Base-by-base conservation (phyloP, 2,329 filamentous ascomycete species). In the Fusarium austroafricanum region DNA sequence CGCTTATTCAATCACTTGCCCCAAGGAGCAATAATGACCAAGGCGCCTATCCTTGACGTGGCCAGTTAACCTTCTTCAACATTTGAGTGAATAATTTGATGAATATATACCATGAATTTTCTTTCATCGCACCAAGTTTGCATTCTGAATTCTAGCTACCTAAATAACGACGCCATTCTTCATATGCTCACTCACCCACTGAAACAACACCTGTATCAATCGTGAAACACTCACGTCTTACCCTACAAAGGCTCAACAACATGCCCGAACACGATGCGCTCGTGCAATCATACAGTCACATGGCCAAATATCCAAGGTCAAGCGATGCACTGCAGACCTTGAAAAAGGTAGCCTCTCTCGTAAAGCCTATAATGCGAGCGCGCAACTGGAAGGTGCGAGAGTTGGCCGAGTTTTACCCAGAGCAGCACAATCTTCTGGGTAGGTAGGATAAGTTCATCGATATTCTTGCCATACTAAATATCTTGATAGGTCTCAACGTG, bases 351-450 rank as follows among this genome's bases (percentile, higher is more conserved):
- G 93, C 93, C 4, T 97, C 94, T 26, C 80, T 96, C 58, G 94
- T 97, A 65, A 97, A 97, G 78, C 95, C 95, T 18, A 92, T 98
- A 66, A 98, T 98, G 94, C 87, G 93, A 68, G 93, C 93, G 46
- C 88, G 92, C 42, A 85, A 85, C 55, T 98, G 94, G 92, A 90
- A 84, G 65, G 92, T 98, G 33, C 85, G 86, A 28, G 87, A 92
- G 46, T 85, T 98, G 17, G 89, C 90, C 47, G 95, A 98, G 77
- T 97, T 98, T 79, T 92, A 92, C 62, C 95, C 95, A 2, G 83
- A 88, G 14, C 86, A 96, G 71, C 79, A 83, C 31, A 92, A 91
- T 69, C 83, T 97, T 3, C 81, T 97, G 39, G 94, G 92, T 85
- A 50, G 94, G 92, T 84, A 71, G 35, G 15, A 39, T 23, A 28